Evolutionary conservation across 2,329 filamentous ascomycete species (phyloP).

Genomic region (Clonostachys rhizophaga): DNA sequence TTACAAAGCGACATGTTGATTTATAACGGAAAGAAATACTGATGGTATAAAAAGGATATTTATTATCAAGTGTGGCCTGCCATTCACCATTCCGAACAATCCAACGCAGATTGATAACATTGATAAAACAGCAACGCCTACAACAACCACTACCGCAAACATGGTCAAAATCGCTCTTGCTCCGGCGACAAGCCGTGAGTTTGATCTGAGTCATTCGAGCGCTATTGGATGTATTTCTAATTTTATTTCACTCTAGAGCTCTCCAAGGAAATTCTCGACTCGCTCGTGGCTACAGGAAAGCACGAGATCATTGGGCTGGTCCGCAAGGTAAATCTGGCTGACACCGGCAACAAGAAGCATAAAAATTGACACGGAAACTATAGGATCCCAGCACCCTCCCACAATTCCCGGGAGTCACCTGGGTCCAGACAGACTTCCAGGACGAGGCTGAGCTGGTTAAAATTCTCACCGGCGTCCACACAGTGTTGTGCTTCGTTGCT

Average conservation of each 20-base stretch:
- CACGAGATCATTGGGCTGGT: background rate
- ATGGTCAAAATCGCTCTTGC: constrained; percentile 2
- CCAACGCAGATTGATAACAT: too few species aligned
- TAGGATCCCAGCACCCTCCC: background rate
- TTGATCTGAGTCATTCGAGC: background rate
- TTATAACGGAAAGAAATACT: too few species aligned
- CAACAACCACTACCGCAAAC: too few species aligned
- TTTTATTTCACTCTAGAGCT: background rate
- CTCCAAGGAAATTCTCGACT: constrained; percentile 1
- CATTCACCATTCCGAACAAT: too few species aligned
- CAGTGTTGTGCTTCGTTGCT: constrained; percentile 45
- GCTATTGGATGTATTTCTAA: background rate
- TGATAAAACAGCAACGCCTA: too few species aligned
- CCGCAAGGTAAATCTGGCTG: background rate
- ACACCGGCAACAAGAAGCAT: background rate
- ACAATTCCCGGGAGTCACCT: background rate
- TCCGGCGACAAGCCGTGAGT: background rate
- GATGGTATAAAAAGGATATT: too few species aligned
- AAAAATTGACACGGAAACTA: background rate
- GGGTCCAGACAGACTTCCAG: background rate
- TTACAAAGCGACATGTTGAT: too few species aligned
- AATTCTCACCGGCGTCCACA: constrained; percentile 33
- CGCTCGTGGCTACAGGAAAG: background rate
- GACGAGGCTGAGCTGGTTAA: background rate
- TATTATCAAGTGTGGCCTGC: too few species aligned